phyloP scores from a whole-genome alignment of 331 rosid species.

The Phaseolus coccineus region DNA sequence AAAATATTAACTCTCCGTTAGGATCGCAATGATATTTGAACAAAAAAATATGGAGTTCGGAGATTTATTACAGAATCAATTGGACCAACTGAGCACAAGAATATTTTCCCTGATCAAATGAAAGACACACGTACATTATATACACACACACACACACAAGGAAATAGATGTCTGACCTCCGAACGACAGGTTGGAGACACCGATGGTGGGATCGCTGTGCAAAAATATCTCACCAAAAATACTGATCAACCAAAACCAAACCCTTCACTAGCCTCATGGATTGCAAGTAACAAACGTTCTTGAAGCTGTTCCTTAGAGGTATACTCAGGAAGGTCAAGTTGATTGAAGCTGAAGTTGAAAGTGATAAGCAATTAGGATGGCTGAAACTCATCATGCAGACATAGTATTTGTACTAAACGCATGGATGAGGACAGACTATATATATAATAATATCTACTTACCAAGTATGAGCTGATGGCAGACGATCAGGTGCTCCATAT shows the following conservation, averaged over 20 bases:
- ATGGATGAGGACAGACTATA: not conserved
- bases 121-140: not conserved
- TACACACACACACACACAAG: not conserved
- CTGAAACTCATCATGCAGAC: not conserved
- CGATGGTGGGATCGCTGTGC: conserved; percentile 48
- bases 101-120: conserved; percentile 17
- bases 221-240: conserved; percentile 29
- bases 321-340: conserved; percentile 97
- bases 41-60: conserved; percentile 1
- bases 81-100: not conserved
- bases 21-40: conserved; percentile 7
- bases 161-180: conserved; percentile 59
- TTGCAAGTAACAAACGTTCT: conserved; percentile 95
- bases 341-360: conserved; percentile 79
- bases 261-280: conserved; percentile 98
- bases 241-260: conserved; percentile 85
- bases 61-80: conserved; percentile 17
- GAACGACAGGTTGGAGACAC: conserved; percentile 54
- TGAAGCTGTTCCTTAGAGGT: conserved; percentile 93
- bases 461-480: conserved; percentile 99
- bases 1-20: not conserved
- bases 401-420: not conserved
- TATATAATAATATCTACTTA: conserved; percentile 42
- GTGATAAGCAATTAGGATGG: conserved; percentile 38
- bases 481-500: conserved; percentile 95